Evolutionary conservation across 1,284 basidiomycete species (phyloP).

Genomic region (Cystobasidiaceae sp.): DNA sequence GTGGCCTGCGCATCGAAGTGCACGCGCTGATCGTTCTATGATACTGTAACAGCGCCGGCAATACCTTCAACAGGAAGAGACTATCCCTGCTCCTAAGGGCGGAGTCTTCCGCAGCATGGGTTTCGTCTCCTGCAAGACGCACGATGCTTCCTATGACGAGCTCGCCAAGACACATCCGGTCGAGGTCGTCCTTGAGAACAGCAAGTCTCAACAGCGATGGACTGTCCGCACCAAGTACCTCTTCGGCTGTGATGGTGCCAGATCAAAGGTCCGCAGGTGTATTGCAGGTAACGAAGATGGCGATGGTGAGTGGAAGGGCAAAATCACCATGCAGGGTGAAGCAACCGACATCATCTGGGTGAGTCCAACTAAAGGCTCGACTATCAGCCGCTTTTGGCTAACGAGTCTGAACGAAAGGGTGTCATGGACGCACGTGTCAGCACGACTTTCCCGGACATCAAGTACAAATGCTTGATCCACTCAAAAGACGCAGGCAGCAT

Average conservation of each 20-base stretch:
- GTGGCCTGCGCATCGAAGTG: background rate
- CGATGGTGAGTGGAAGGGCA: slow-evolving; percentile 42
- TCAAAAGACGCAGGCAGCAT: slow-evolving; percentile 42
- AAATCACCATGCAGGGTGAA: slow-evolving; percentile 45
- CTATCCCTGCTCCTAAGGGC: slow-evolving; percentile 37
- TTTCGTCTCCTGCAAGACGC: slow-evolving; percentile 40
- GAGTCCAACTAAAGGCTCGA: slow-evolving; percentile 38
- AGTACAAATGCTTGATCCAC: slow-evolving; percentile 42
- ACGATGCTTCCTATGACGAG: slow-evolving; percentile 22
- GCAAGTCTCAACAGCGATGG: slow-evolving; percentile 30
- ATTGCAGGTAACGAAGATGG: slow-evolving; percentile 41
- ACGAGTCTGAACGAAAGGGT: slow-evolving; percentile 11
- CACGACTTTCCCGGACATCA: slow-evolving; percentile 41
- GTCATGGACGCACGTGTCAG: slow-evolving; percentile 37
- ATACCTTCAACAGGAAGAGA: slow-evolving; percentile 23
- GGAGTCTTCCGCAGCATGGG: slow-evolving; percentile 40
- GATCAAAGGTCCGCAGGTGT: slow-evolving; percentile 44
- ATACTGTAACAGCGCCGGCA: slow-evolving; percentile 23
- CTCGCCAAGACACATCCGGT: slow-evolving; percentile 31
- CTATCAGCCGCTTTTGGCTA: background rate
- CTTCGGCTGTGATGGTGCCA: slow-evolving; percentile 48
- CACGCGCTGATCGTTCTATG: background rate
- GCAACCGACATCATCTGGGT: slow-evolving; percentile 47
- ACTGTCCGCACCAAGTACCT: slow-evolving; percentile 48
- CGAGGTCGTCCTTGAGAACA: slow-evolving; percentile 30